phyloP scores from a whole-genome alignment of 1,284 basidiomycete genomes.

The Calocybe gambosa region DNA sequence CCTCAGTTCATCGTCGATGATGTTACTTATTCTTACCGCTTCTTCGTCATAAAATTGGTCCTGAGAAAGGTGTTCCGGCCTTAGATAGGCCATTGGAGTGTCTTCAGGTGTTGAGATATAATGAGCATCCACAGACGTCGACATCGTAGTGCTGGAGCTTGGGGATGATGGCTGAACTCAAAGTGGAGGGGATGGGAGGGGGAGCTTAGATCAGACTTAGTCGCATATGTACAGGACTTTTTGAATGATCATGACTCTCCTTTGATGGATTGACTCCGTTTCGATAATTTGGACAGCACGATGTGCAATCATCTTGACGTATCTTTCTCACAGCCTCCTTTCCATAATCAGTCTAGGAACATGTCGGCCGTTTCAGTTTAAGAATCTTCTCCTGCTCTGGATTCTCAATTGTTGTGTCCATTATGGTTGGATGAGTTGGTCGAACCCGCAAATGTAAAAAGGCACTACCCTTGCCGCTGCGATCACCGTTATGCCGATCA shows the following conservation, averaged over 20 bases:
- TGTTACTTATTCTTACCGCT: constrained; percentile 48
- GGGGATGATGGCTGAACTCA: no score
- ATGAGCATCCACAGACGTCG: constrained; percentile 3
- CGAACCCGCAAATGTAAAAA: no score
- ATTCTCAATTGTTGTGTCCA: no score
- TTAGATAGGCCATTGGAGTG: constrained; percentile 9
- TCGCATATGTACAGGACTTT: constrained; percentile 2
- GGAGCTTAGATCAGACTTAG: neutral
- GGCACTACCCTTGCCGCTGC: no score
- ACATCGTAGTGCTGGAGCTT: constrained; percentile 8
- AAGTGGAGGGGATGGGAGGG: no score
- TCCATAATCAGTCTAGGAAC: neutral
- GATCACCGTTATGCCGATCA: no score
- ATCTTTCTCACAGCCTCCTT: neutral
- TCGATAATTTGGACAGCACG: constrained; percentile 3
- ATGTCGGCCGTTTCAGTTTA: neutral
- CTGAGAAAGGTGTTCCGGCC: constrained; percentile 5
- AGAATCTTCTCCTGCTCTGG: no score
- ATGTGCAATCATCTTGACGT: neutral
- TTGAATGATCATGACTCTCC: constrained; percentile 10
- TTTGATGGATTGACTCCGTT: constrained; percentile 11
- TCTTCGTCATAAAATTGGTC: constrained; percentile 27
- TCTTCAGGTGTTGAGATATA: constrained; percentile 4
- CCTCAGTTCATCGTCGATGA: constrained; percentile 67
- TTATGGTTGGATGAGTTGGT: no score